Evolutionary conservation across 495 filamentous ascomycete genomes (phyloP).

Genomic region (Aspergillus biplanus): DNA sequence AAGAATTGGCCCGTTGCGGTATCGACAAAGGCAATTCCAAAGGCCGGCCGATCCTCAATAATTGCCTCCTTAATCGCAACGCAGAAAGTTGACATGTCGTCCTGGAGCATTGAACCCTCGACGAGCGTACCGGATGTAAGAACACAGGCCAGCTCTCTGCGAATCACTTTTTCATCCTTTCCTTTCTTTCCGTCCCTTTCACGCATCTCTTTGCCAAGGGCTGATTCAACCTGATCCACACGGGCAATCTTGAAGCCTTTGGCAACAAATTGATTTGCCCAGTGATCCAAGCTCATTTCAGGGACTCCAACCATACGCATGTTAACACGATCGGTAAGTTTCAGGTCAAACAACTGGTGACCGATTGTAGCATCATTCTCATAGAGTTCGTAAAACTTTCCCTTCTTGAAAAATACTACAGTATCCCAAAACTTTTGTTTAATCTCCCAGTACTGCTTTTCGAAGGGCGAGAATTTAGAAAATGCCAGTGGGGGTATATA

Average conservation of each 20-base stretch:
- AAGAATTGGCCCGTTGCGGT: slow-evolving; percentile 96
- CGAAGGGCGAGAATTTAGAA: slow-evolving; percentile 84
- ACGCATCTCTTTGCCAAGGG: slow-evolving; percentile 96
- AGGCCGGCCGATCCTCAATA: slow-evolving; percentile 74
- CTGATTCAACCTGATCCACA: slow-evolving; percentile 95
- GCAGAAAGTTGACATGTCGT: slow-evolving; percentile 97
- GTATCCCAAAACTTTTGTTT: slow-evolving; percentile 98
- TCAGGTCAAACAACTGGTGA: slow-evolving; percentile 95
- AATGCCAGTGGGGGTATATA: slow-evolving; percentile 82
- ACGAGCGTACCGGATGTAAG: slow-evolving; percentile 92
- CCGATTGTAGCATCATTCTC: slow-evolving; percentile 98
- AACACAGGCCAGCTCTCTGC: slow-evolving; percentile 85
- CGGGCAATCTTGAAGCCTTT: slow-evolving; percentile 96
- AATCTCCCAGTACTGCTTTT: slow-evolving; percentile 99
- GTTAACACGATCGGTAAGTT: slow-evolving; percentile 97
- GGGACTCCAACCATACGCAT: slow-evolving; percentile 99
- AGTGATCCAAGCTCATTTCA: slow-evolving; percentile 85
- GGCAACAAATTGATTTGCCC: slow-evolving; percentile 93
- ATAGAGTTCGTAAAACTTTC: slow-evolving; percentile 98
- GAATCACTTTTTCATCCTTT: slow-evolving; percentile 89
- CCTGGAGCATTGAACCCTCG: slow-evolving; percentile 94
- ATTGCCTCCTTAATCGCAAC: slow-evolving; percentile 92
- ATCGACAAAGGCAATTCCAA: slow-evolving; percentile 94
- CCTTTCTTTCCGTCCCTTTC: slow-evolving; percentile 71
- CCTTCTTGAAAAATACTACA: slow-evolving; percentile 99